Evolutionary conservation across 2,329 filamentous ascomycete genomes (phyloP).

Genomic region (Aspergillus chevalieri): DNA sequence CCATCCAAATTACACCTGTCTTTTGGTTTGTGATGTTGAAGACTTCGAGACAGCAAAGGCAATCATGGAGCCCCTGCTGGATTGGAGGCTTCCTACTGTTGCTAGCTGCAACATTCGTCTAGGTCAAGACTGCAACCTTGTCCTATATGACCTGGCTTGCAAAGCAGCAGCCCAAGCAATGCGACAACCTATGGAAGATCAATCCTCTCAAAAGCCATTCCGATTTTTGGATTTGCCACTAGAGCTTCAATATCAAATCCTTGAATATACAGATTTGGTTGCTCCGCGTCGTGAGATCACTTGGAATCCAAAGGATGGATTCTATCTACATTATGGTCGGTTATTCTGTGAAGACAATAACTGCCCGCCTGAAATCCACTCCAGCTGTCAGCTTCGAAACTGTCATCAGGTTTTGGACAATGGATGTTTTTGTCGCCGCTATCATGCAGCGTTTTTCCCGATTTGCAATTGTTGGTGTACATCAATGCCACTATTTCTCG

Average conservation of each 20-base stretch:
- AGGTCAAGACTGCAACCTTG: not conserved
- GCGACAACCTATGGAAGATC: not conserved
- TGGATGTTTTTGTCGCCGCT: constrained; percentile 1
- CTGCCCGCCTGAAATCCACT: not conserved
- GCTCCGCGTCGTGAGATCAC: not conserved
- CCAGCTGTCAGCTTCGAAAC: constrained; percentile 1
- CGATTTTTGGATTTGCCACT: constrained; percentile 1
- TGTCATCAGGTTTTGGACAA: not conserved
- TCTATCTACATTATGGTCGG: not conserved
- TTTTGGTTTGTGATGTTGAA: too few relatives aligned
- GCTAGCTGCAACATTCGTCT: not conserved
- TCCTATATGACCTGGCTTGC: not conserved
- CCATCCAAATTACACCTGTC: too few relatives aligned
- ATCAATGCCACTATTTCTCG: not conserved
- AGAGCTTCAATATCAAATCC: not conserved
- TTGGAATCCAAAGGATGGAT: not conserved
- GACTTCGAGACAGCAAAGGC: too few relatives aligned
- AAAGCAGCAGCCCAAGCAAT: constrained; percentile 1
- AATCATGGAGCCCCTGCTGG: too few relatives aligned
- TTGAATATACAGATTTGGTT: constrained; percentile 1
- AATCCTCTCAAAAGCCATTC: not conserved
- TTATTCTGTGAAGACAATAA: not conserved
- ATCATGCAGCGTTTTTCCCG: not conserved
- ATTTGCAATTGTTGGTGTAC: constrained; percentile 1
- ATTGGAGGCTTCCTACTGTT: not conserved